These are phyloP conservation scores for Wickerhamiella dianesei DNA, from an alignment of 805 yeast genomes.

Conservation along the genomic window DNA sequence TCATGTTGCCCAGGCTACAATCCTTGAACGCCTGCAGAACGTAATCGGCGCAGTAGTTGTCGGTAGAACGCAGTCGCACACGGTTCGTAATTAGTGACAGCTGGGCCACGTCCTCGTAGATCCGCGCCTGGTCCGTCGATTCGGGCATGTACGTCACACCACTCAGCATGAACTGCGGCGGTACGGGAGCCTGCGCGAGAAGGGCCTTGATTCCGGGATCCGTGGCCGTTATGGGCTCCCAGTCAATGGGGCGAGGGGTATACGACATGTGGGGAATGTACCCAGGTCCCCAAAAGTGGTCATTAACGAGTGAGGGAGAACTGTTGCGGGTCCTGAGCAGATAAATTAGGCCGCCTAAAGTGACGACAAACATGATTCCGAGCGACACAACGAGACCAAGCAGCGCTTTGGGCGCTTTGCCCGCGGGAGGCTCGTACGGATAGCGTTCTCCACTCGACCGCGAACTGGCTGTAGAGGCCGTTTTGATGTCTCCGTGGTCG, in stretches of 20 bases:
- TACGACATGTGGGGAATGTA: not conserved
- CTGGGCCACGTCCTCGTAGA: conserved; percentile 41
- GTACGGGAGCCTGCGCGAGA: not conserved
- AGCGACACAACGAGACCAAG: not conserved
- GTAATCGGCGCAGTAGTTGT: conserved; percentile 42
- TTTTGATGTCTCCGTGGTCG: too few species aligned
- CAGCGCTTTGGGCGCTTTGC: too few species aligned
- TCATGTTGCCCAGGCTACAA: conserved; percentile 38
- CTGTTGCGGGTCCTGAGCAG: not conserved
- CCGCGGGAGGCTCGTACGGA: too few species aligned
- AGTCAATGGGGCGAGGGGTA: not conserved
- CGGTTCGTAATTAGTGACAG: conserved; percentile 47
- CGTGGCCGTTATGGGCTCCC: conserved; percentile 1
- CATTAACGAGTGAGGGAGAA: not conserved
- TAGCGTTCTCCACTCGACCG: too few species aligned
- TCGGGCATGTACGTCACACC: not conserved
- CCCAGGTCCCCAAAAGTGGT: not conserved
- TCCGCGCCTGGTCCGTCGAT: conserved; percentile 28
- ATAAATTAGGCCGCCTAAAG: not conserved
- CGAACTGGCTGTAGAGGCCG: too few species aligned
- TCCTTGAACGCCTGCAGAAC: conserved; percentile 41
- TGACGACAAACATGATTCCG: not conserved
- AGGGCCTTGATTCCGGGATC: not conserved
- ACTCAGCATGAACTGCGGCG: not conserved
- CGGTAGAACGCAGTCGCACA: conserved; percentile 46